Percentiles rank a stretch among this genome's conserved stretches.
These are phyloP conservation scores for Neonothopanus nambi DNA, from an alignment of 1,284 basidiomycete genomes.

Conservation along the genomic window DNA sequence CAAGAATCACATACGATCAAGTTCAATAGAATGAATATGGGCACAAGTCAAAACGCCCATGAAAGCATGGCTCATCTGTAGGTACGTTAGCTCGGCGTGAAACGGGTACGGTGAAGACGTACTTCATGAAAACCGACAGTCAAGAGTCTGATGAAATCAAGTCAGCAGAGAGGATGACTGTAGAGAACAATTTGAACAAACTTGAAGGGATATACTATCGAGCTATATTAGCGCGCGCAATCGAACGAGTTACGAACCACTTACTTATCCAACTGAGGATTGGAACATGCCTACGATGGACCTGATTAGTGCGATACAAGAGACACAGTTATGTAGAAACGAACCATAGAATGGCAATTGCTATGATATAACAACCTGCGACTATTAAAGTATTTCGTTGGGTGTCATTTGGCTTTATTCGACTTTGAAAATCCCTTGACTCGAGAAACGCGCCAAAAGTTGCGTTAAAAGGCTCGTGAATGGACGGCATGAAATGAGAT, in stretches of 20 bases:
- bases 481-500: constrained; percentile 1
- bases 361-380: constrained; percentile 70
- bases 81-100: constrained; percentile 4
- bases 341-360: constrained; percentile 75
- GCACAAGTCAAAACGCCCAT: constrained; percentile 88
- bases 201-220: constrained; percentile 91
- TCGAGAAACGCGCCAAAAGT: constrained; percentile 12
- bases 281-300: constrained; percentile 11
- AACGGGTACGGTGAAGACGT: constrained; percentile 21
- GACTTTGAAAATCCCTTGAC: constrained; percentile 36
- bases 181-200: constrained; percentile 38
- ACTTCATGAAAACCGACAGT: constrained; percentile 93
- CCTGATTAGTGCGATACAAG: background rate
- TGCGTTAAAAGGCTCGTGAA: background rate
- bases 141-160: constrained; percentile 49
- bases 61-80: constrained; percentile 84
- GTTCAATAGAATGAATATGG: constrained; percentile 83
- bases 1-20: constrained; percentile 62
- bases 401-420: constrained; percentile 66
- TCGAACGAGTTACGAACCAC: background rate
- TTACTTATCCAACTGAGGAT: constrained; percentile 13
- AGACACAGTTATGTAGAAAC: constrained; percentile 22
- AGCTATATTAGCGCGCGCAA: constrained; percentile 48
- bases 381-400: constrained; percentile 79
- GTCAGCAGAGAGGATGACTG: constrained; percentile 13